phyloP scores from a whole-genome alignment of 2,329 filamentous ascomycete species.

The Talaromyces sp. region DNA sequence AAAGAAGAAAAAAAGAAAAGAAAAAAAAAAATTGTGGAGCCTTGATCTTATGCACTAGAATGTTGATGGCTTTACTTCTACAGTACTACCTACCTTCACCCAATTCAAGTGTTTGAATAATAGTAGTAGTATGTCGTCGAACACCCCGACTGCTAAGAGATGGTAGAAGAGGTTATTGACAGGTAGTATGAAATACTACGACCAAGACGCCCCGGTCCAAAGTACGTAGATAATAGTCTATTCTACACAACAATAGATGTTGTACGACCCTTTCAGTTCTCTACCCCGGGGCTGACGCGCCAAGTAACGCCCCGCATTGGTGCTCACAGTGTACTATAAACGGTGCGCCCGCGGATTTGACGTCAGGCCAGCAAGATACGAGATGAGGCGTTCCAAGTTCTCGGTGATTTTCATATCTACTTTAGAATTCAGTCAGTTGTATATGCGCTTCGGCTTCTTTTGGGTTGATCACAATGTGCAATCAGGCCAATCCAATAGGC shows the following conservation, averaged over 20 bases:
- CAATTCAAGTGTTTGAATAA: too few species aligned
- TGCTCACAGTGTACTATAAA: not conserved
- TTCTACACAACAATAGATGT: not conserved
- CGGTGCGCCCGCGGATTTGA: not conserved
- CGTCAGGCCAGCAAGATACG: too few species aligned
- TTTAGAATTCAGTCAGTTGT: not conserved
- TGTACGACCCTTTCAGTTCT: too few species aligned
- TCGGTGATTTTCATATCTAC: not conserved
- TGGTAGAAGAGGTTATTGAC: too few species aligned
- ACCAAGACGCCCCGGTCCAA: too few species aligned
- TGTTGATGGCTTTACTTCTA: too few species aligned
- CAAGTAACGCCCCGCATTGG: constrained; percentile 8
- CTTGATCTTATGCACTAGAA: not conserved
- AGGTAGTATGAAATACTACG: too few species aligned
- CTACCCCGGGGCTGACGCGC: constrained; percentile 1
- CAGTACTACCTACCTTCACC: too few species aligned
- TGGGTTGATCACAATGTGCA: constrained; percentile 2
- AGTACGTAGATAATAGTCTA: not conserved
- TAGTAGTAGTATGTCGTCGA: too few species aligned
- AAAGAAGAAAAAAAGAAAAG: not conserved
- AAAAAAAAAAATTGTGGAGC: not conserved
- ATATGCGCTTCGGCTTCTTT: not conserved
- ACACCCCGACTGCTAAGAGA: too few species aligned
- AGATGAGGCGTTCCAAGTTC: not conserved
- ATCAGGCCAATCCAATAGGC: constrained; percentile 10